Conservation (phyloP, 2,329 filamentous ascomycete species). For the Phaeosphaeria sp. region DNA sequence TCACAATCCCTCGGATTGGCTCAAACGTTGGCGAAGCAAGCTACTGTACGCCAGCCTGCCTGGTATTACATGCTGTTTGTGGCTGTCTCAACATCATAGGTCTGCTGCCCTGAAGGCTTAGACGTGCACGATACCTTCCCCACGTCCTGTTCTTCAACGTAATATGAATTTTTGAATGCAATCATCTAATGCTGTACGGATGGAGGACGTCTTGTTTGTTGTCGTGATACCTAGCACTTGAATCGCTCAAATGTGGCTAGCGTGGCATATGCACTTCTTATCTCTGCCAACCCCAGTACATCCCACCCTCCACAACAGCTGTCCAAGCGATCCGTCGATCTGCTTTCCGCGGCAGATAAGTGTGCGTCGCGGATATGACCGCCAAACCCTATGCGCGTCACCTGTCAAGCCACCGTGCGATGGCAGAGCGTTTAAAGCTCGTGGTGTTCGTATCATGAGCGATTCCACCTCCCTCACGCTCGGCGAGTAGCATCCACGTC, state of each 20-base stretch:
- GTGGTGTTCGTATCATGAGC: neutral
- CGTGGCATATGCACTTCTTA: slow-evolving; percentile 19
- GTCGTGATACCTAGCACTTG: too few relatives aligned
- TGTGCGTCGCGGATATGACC: slow-evolving; percentile 6
- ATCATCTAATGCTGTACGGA: neutral
- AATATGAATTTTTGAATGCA: neutral
- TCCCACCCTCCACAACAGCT: slow-evolving; percentile 10
- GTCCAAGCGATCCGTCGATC: slow-evolving; percentile 10
- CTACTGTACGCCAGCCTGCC: neutral
- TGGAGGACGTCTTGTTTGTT: too few relatives aligned
- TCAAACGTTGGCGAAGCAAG: neutral
- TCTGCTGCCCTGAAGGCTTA: neutral
- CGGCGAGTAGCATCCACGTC: neutral
- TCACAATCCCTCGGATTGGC: neutral
- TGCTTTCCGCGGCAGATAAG: slow-evolving; percentile 19
- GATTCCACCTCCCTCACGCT: neutral
- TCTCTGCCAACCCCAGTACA: slow-evolving; percentile 19
- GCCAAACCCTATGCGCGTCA: slow-evolving; percentile 6
- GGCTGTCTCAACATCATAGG: neutral
- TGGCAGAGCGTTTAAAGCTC: slow-evolving; percentile 1
- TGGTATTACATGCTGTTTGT: neutral
- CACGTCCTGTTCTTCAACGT: neutral
- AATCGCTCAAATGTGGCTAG: slow-evolving; percentile 12
- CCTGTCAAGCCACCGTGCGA: slow-evolving; percentile 3
- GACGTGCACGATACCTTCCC: neutral